Evolutionary conservation across 1,139 yeast species (phyloP), one percentile per base, ranked within the genome.

Genomic region (Oligophagozyma castellii): DNA sequence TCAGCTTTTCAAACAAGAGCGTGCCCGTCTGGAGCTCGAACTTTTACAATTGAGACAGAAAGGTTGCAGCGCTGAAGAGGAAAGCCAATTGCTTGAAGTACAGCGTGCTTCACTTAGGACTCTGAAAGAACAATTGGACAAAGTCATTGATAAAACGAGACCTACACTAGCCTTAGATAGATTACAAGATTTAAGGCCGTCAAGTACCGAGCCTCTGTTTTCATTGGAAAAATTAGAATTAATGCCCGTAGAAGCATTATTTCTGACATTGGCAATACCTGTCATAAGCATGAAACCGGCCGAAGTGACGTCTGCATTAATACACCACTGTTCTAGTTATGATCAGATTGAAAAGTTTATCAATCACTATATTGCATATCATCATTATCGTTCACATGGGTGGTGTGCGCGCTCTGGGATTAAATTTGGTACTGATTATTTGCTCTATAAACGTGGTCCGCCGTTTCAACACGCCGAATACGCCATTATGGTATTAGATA

Each of bases 331-430:
- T n/a, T 18, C 28, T 34, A 24, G 39, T 26, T 5, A 31, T 20
- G 30, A 33, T 32, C 29, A 29, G 4, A 13, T 26, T 3, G 4
- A 22, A 29, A 33, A 7, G 33, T 32, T 46, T 14, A 24, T 44
- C n/a, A 33, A 32, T 5, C 38, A 41, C 26, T 89, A 80, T 46
- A 73, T 72, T 4, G 89, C 70, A 0, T 89, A 86, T 46, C 93
- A 84, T 47, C 86, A 84, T 49, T 86, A 73, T 53, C 64, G 94
- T 30, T 73, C 95, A 0, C 64, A 73, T 19, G 96, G 96, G 0
- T 89, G 96, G 96, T 86, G 96, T 60, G 93, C 76, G 2, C 64
- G 93, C 35, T 70, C 86, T 1, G 98, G 96, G 0, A 70, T 86
- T 34, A 89, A 89, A 50, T 89, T 89, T 54, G 95, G 95, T 2